Evolutionary conservation across 2,329 filamentous ascomycete species (phyloP), one percentile per base, ranked within the genome.

Genomic region (Aspergillus sp.): DNA sequence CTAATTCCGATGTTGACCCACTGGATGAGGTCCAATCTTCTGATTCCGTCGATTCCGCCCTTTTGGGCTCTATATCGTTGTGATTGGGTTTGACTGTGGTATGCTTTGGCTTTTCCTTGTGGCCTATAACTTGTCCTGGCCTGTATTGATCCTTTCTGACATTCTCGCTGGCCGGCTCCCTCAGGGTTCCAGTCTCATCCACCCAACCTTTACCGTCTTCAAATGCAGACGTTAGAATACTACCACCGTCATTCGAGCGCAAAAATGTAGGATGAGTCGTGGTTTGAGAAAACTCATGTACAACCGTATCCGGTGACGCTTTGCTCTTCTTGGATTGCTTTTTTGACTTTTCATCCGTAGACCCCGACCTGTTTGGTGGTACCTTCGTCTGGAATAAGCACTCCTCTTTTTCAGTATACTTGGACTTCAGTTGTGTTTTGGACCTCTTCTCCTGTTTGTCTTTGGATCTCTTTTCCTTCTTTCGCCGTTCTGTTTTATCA

Each of bases 261-360:
- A 97, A 75, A 70, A 96, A 97, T 4, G 85, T 89, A 0, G 92
- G 90, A 62, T 91, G 89, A 67, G 91, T 93, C 39, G 85, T 87
- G 7, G 89, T 92, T 71, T 91, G 92, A 66, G 89, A 85, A 70
- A 97, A 98, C 71, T 99, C 95, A 73, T 98, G 93, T 3, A 98
- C 83, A 4, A 91, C 79, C 8, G 88, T 81, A 58, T 90, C 85
- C 21, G 79, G 81, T 46, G 82, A 81, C 66, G 85, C 84, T 59
- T 82, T 84, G 63, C 84, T 84, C 70, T 84, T 87, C 64, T 84
- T 86, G 64, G 81, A 81, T 61, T 80, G 90, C 48, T 75, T 76
- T 15, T 67, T 63, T 9, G 61, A 50, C 61, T 73, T 73, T 25
- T 70, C 67, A 15, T 72, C 69, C 21, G 50, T 50, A n/a, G 60